Percentiles rank a stretch among this genome's conserved stretches.
phyloP scores from a whole-genome alignment of 2,329 filamentous ascomycete genomes.

The Epichloe sibirici region DNA sequence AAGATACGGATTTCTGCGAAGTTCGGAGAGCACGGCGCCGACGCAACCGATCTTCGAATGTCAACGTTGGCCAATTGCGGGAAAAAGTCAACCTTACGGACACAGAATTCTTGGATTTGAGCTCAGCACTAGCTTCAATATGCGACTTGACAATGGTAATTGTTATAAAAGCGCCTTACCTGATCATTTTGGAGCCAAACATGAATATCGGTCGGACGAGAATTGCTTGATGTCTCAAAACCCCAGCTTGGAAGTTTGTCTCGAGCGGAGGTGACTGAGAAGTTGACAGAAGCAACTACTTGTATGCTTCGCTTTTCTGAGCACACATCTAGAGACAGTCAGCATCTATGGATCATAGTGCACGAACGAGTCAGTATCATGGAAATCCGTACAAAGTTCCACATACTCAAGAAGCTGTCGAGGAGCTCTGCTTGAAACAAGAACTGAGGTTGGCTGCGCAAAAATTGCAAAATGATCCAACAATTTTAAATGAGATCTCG shows the following conservation, averaged over 20 bases:
- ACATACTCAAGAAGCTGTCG: conserved; percentile 21
- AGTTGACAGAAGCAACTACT: conserved; percentile 2
- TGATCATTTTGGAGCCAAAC: neutral
- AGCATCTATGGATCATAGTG: conserved; percentile 11
- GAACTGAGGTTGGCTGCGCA: conserved; percentile 40
- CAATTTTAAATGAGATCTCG: conserved; percentile 54
- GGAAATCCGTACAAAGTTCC: neutral
- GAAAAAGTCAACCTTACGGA: conserved; percentile 36
- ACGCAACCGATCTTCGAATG: conserved; percentile 59
- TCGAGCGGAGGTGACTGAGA: conserved; percentile 1
- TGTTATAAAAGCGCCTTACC: neutral
- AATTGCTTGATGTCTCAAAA: neutral
- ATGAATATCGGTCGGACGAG: neutral
- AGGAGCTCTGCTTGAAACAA: conserved; percentile 37
- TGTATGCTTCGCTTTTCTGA: neutral
- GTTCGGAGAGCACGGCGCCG: conserved; percentile 71
- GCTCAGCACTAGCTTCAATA: neutral
- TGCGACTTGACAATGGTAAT: neutral
- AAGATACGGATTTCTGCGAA: conserved; percentile 51
- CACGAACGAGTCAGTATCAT: neutral
- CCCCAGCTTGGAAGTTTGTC: neutral
- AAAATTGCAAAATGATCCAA: conserved; percentile 49
- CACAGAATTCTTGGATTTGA: conserved; percentile 62
- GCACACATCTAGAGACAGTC: neutral
- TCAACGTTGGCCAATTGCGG: conserved; percentile 5